Base-by-base conservation (phyloP, 345 rosid species). In the Limnanthes douglasii region DNA sequence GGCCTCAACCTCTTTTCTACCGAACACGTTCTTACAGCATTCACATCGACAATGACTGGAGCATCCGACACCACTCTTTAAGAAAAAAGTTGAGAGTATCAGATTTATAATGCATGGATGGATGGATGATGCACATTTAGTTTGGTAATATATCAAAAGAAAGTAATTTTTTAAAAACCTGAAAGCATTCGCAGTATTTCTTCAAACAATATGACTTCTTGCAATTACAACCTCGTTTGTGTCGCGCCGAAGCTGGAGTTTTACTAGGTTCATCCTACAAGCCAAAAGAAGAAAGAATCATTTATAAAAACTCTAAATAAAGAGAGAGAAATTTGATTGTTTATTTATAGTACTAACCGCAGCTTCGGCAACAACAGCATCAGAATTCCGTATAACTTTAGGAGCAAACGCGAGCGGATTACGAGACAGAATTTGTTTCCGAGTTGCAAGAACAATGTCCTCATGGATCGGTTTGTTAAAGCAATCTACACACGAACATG, bases 331-430 rank as follows among this genome's bases (percentile, higher is more conserved):
- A 20, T n/a, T n/a, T n/a, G n/a, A n/a, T n/a, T n/a, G 31, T 26
- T 47, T 32, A 31, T n/a, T 21, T 25, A 40, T 43, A 41, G 39
- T 36, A 41, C 72, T 53, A 50, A 90, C 97, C 64, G 68, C 72
- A 30, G 53, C 34, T 54, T 84, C 86, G 28, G 75, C 51, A 18
- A 53, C 41, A n/a, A 56, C 28, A 37, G 94, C 40, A 44, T 76
- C 93, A 3, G 81, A 37, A 51, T 51, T 61, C 54, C 76, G 51
- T 42, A 90, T 80, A 17, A 90, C 94, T 77, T 80, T 90, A 34
- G 98, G 96, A 60, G 98, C 94, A 75, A 90, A 90, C 45, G 98
- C 98, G 54, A 84, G 84, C 10, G 98, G 98, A 28, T 90, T 84
- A 18, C 98, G 74, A 7, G 96, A 80, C 51, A 84, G 95, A 2